Conservation (phyloP, 2,329 filamentous ascomycete species). For the Pezicula radicicola region DNA sequence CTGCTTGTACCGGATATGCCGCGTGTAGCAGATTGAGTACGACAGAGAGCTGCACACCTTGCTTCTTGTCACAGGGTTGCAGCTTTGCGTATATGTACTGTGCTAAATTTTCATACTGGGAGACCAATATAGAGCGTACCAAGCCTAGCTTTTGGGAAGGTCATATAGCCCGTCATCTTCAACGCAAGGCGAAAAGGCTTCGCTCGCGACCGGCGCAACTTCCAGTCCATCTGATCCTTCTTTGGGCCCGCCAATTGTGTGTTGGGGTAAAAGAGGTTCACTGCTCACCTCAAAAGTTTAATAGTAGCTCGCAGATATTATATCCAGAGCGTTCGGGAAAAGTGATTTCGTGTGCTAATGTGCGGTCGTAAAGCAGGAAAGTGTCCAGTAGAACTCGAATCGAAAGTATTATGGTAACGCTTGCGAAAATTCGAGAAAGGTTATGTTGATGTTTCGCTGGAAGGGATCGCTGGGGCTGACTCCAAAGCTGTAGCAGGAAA, state of each 20-base stretch:
- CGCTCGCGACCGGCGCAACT: no score
- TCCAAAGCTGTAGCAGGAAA: constrained; percentile 24
- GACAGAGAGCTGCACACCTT: no score
- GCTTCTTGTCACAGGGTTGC: no score
- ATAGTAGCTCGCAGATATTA: constrained; percentile 18
- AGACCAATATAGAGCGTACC: no score
- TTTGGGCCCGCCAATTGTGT: constrained; percentile 17
- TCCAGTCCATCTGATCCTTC: no score
- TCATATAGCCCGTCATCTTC: no score
- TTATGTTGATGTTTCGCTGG: constrained; percentile 21
- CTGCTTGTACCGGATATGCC: no score
- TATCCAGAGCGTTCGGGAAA: constrained; percentile 21
- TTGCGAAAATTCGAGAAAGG: constrained; percentile 24
- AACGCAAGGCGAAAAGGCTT: no score
- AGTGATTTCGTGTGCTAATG: constrained; percentile 18
- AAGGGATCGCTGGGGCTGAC: constrained; percentile 24
- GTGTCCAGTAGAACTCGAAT: constrained; percentile 18
- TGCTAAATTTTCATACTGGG: no score
- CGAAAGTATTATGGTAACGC: constrained; percentile 21
- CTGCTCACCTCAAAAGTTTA: constrained; percentile 25
- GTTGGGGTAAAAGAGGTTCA: constrained; percentile 2
- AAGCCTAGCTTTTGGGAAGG: no score
- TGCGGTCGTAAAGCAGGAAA: constrained; percentile 16
- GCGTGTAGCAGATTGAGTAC: no score
- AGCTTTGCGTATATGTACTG: no score